Conservation (phyloP, 1,284 basidiomycete genomes). For the Apiotrichum sp. region DNA sequence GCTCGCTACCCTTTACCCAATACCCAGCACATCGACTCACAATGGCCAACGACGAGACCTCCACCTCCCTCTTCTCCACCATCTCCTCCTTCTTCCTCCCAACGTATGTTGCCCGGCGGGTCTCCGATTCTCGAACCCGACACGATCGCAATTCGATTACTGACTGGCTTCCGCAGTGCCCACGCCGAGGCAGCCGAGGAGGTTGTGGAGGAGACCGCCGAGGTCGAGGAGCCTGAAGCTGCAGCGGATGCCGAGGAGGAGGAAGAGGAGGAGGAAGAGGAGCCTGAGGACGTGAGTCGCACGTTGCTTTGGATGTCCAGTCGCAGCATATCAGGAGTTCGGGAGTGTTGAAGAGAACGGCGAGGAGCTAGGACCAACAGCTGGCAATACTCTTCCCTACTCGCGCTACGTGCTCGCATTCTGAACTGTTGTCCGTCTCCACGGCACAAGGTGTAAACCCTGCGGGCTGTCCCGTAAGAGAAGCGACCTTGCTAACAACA, state of each 20-base stretch:
- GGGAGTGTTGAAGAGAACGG: no score
- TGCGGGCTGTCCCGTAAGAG: no score
- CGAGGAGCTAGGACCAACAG: no score
- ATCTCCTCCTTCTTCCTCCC: constrained; percentile 34
- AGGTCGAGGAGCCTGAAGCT: constrained; percentile 41
- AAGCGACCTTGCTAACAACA: background rate
- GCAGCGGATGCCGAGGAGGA: constrained; percentile 43
- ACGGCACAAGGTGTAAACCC: no score
- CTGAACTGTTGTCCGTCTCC: no score
- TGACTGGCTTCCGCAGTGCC: constrained; percentile 26
- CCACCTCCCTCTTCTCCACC: constrained; percentile 31
- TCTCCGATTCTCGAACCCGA: background rate
- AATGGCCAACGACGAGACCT: constrained; percentile 18
- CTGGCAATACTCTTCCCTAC: no score
- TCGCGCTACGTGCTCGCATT: no score
- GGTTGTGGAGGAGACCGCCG: constrained; percentile 43
- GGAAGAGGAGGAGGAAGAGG: constrained; percentile 49
- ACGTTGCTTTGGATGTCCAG: no score
- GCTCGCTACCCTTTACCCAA: constrained; percentile 1
- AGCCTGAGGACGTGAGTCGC: constrained; percentile 69
- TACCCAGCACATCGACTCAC: constrained; percentile 1
- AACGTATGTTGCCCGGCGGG: constrained; percentile 26
- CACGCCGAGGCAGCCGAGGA: constrained; percentile 44
- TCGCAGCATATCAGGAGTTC: no score
- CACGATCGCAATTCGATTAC: background rate